A percentile compares a stretch with the other conserved stretches of the same genome.
phyloP scores from a whole-genome alignment of 176 grass and related monocot species.

The Pontederia crassipes region DNA sequence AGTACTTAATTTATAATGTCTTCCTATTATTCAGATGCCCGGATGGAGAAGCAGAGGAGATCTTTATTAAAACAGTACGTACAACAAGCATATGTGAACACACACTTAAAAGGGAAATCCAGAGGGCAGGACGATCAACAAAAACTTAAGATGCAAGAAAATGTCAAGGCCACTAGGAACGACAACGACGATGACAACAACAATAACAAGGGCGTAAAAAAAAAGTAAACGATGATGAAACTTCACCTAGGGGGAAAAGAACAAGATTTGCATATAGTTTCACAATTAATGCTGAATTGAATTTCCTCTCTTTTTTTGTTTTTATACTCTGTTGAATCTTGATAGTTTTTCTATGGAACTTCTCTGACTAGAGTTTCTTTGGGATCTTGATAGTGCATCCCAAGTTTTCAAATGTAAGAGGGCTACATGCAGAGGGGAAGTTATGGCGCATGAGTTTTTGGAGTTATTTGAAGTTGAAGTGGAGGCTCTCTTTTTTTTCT shows the following conservation, averaged over 20 bases:
- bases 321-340: too few species aligned
- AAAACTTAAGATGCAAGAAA: neutral
- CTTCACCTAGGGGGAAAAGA: neutral
- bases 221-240: constrained; percentile 11
- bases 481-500: too few species aligned
- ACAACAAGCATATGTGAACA: constrained; percentile 26
- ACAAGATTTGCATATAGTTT: neutral
- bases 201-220: constrained; percentile 3
- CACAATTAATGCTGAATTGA: too few species aligned
- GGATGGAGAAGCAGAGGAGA: constrained; percentile 35
- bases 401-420: too few species aligned
- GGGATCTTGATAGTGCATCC: too few species aligned
- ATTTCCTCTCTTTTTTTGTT: too few species aligned
- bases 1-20: constrained; percentile 1
- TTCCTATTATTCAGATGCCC: constrained; percentile 20
- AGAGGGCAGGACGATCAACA: constrained; percentile 7
- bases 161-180: neutral
- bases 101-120: constrained; percentile 22
- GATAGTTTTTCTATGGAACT: too few species aligned
- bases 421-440: too few species aligned
- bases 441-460: too few species aligned
- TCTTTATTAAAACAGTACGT: constrained; percentile 32
- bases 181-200: neutral
- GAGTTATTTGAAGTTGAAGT: too few species aligned
- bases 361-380: too few species aligned